These are phyloP conservation scores for Didymella sp. DNA, from an alignment of 2,329 filamentous ascomycete species.

Conservation along the genomic window DNA sequence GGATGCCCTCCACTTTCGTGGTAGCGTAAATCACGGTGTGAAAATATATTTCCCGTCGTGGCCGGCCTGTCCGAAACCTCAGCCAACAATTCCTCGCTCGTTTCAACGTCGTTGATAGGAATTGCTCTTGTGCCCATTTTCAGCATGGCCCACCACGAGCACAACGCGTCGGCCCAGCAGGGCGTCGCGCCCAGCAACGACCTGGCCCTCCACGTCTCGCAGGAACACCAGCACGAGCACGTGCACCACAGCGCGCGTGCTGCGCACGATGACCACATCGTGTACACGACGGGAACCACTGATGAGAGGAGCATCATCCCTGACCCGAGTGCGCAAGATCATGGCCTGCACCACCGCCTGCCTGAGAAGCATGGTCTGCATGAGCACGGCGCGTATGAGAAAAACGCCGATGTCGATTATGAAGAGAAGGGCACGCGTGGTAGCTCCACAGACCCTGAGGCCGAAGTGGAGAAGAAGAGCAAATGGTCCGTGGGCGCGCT, in stretches of 20 bases:
- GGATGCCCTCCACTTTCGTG: conserved; percentile 34
- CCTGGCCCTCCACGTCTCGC: conserved; percentile 47
- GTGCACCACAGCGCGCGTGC: conserved; percentile 48
- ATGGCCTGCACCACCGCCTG: conserved; percentile 48
- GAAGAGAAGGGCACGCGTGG: conserved; percentile 51
- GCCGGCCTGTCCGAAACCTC: conserved; percentile 18
- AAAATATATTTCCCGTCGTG: conserved; percentile 44
- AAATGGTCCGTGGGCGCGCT: conserved; percentile 27
- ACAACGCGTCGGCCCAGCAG: conserved; percentile 47
- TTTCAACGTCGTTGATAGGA: conserved; percentile 33
- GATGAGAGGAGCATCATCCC: conserved; percentile 44
- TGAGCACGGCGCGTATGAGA: conserved; percentile 41
- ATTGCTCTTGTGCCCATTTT: conserved; percentile 38
- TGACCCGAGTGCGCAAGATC: conserved; percentile 49
- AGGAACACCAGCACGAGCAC: conserved; percentile 50
- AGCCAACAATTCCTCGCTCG: conserved; percentile 37
- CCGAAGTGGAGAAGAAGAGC: conserved; percentile 30
- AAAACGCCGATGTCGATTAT: conserved; percentile 43
- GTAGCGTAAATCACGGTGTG: conserved; percentile 37
- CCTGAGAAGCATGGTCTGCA: conserved; percentile 33
- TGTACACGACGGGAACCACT: conserved; percentile 49
- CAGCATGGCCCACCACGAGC: conserved; percentile 46
- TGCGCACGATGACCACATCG: conserved; percentile 35
- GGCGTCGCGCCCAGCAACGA: conserved; percentile 45
- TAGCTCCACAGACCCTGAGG: conserved; percentile 34